A percentile compares a stretch with the other conserved stretches of the same genome.
These are phyloP conservation scores for Chaetomium sp. DNA, from an alignment of 2,329 filamentous ascomycete genomes.

Conservation along the genomic window DNA sequence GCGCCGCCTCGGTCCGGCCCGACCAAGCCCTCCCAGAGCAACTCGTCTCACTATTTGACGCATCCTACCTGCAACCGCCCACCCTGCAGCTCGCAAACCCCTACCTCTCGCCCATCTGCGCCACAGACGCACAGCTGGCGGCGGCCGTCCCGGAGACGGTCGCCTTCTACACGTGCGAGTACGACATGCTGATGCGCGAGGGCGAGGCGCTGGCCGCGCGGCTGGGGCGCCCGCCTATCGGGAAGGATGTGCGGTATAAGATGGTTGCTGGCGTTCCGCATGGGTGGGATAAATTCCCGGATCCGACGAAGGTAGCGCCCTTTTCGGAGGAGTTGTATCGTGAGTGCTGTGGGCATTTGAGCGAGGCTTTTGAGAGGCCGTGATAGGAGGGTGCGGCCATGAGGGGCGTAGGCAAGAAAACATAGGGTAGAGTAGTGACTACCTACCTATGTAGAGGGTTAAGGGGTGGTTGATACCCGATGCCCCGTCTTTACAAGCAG, in stretches of 20 bases:
- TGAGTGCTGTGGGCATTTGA: conserved; percentile 55
- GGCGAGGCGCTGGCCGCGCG: conserved; percentile 63
- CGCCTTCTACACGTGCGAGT: conserved; percentile 64
- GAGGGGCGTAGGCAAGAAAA: too few relatives aligned
- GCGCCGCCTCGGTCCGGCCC: conserved; percentile 55
- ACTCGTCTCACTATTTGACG: conserved; percentile 65
- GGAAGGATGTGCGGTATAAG: conserved; percentile 60
- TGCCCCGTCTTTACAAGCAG: too few relatives aligned
- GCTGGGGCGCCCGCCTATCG: conserved; percentile 49
- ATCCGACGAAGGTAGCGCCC: conserved; percentile 55
- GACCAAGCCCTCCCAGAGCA: conserved; percentile 60
- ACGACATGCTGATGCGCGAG: conserved; percentile 65
- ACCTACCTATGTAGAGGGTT: too few relatives aligned
- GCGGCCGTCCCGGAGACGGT: conserved; percentile 54
- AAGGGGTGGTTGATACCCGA: too few relatives aligned
- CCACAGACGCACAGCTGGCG: conserved; percentile 53
- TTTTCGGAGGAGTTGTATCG: conserved; percentile 57
- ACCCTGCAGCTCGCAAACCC: conserved; percentile 53
- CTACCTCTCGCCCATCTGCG: conserved; percentile 60
- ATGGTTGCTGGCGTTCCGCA: conserved; percentile 62
- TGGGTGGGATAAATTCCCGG: conserved; percentile 68
- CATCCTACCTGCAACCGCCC: conserved; percentile 60
- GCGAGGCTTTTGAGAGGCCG: conserved; percentile 44
- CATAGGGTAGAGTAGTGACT: too few relatives aligned
- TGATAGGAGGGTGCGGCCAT: too few relatives aligned